phyloP scores from a whole-genome alignment of 768 basidiomycete genomes.

The Russula brevipes region DNA sequence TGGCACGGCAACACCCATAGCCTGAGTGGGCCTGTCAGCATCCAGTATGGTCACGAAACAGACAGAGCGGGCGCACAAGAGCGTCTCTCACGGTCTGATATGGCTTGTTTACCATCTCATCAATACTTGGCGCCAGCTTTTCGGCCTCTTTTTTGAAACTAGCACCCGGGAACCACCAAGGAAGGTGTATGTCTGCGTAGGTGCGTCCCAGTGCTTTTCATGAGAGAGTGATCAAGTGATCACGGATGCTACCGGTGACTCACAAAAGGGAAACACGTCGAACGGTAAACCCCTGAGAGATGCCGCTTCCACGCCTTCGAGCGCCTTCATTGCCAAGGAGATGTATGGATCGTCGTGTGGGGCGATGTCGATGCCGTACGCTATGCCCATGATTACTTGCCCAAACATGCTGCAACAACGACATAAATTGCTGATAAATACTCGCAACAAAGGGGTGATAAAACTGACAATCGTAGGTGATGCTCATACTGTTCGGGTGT shows the following conservation, averaged over 20 bases:
- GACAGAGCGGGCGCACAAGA: background rate
- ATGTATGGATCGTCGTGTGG: constrained; percentile 25
- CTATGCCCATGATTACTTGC: constrained; percentile 25
- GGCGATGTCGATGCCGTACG: constrained; percentile 24
- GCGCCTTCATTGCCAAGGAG: constrained; percentile 20
- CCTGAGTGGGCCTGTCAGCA: constrained; percentile 1
- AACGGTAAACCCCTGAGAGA: constrained; percentile 18
- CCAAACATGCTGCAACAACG: constrained; percentile 14
- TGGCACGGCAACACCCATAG: constrained; percentile 6
- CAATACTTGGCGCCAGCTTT: constrained; percentile 23
- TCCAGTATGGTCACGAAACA: background rate
- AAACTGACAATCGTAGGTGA: constrained; percentile 18
- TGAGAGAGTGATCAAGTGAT: background rate
- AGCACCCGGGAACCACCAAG: constrained; percentile 30
- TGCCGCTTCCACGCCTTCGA: constrained; percentile 20
- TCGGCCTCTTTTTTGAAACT: constrained; percentile 27
- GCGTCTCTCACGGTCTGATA: constrained; percentile 25
- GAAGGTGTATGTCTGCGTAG: constrained; percentile 25
- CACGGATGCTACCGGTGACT: background rate
- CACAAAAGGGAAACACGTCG: constrained; percentile 23
- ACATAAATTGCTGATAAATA: constrained; percentile 10
- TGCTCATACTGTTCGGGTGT: constrained; percentile 15
- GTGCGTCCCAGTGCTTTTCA: background rate
- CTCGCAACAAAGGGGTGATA: background rate
- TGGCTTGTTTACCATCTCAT: constrained; percentile 27